Conservation (phyloP, 768 basidiomycete species). For the Lentinula aciculospora region DNA sequence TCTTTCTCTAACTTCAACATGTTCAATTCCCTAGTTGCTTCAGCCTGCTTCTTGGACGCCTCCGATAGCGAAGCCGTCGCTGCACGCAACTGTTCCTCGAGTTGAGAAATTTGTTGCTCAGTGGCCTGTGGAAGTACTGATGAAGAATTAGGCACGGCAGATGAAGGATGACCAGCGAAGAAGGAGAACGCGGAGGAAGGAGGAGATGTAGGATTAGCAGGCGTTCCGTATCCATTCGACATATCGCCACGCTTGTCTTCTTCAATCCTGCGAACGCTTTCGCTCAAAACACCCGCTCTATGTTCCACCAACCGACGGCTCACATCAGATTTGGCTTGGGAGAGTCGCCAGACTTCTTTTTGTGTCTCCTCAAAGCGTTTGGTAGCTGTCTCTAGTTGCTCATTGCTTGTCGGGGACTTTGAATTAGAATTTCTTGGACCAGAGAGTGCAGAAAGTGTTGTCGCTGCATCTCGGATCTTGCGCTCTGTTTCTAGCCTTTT, state of each 20-base stretch:
- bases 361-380: slow-evolving; percentile 66
- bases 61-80: slow-evolving; percentile 52
- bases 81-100: slow-evolving; percentile 64
- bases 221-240: slow-evolving; percentile 51
- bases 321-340: slow-evolving; percentile 59
- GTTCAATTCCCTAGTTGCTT: slow-evolving; percentile 57
- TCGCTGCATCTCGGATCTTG: slow-evolving; percentile 83
- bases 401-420: slow-evolving; percentile 48
- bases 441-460: slow-evolving; percentile 68
- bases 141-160: slow-evolving; percentile 49
- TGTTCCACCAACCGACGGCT: slow-evolving; percentile 69
- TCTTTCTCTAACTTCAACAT: slow-evolving; percentile 63
- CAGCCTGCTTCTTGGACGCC: slow-evolving; percentile 56
- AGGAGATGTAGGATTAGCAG: slow-evolving; percentile 47
- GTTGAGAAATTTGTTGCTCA: slow-evolving; percentile 36
- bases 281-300: slow-evolving; percentile 74
- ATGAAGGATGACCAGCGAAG: slow-evolving; percentile 75
- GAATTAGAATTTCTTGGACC: slow-evolving; percentile 50
- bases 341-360: slow-evolving; percentile 64
- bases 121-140: slow-evolving; percentile 32
- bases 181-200: slow-evolving; percentile 36
- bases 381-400: slow-evolving; percentile 71
- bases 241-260: slow-evolving; percentile 28
- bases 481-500: slow-evolving; percentile 78
- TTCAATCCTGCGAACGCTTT: slow-evolving; percentile 65